Base-by-base conservation (phyloP, 192 early-diverging fungal species). In the Geranomyces variabilis region DNA sequence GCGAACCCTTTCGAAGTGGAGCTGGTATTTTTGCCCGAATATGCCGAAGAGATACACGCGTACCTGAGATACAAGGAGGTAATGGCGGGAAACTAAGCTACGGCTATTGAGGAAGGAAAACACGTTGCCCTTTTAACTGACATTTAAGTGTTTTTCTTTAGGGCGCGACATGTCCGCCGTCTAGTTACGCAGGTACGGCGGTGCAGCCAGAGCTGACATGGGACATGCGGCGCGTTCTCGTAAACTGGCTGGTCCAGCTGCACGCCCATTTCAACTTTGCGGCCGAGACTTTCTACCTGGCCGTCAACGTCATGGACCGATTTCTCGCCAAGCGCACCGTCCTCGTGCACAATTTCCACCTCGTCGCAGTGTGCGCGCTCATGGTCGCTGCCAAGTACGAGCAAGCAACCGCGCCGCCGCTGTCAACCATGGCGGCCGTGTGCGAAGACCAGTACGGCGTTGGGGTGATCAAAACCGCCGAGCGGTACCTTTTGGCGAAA, bases 171-270 rank as follows among this genome's bases (percentile, higher is more conserved):
- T 69, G 85, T 67, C 84, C 87, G 17, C 76, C 83, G 55, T 71
- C 82, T 26, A 7, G 77, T 1, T 90, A 90, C 74, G 58, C 58
- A 26, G 28, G 22, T 7, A 81, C 86, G 34, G 57, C 64, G 44
- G 47, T 61, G 30, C 94, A 95, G 75, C 80, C 79, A 15, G 90
- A 92, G 44, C 83, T 95, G 33, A 81, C 78, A 9, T 93, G 92
- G 92, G 83, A 85, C 58, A 94, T 94, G 93, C 84, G 94, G 59
- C 76, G 78, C 30, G 86, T 93, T 19, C 78, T 95, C 28, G 81
- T 94, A n/a, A 90, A 94, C 71, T 95, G 94, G 94, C 78, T 95
- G 0, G 79, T 92, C 34, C 88, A 94, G 75, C 85, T 90, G 21
- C 94, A 95, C 75, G 8, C 48, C 6, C 66, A 57, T 17, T 68